Evolutionary conservation across 108 stramenopile genomes (phyloP), one percentile per base, ranked within the genome.

Genomic region (Skeletonema menzelii): DNA sequence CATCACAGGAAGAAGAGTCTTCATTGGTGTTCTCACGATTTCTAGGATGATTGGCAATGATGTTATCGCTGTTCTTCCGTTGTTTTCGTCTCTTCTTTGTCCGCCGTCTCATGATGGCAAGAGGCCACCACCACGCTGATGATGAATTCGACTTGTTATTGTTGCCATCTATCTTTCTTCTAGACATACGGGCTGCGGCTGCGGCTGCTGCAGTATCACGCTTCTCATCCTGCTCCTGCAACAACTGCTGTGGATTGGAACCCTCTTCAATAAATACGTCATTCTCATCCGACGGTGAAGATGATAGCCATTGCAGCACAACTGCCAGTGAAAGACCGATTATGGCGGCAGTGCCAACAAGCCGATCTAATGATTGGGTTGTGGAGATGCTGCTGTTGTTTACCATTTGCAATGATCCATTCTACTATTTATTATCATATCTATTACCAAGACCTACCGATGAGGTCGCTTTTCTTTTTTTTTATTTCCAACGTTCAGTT

Each of bases 91-190:
- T 22, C 22, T 53, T 53, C 49, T 53, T 62, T 7, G 40, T 57
- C 5, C 63, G 69, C 68, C 74, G 35, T 59, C 61, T 62, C 13
- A 24, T 19, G n/a, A 72, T 63, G 14, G 72, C 55, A 27, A 77
- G 31, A 32, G 70, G 80, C 76, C 76, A 77, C 80, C 75, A 82
- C 70, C 63, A 73, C 60, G 62, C 69, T 30, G 65, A 17, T n/a
- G 31, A 27, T 20, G 64, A 28, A 32, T 5, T 6, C 3, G 13
- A 17, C 5, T 38, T 37, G 63, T n/a, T 22, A 2, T 38, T 37
- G 63, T n/a, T 22, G 4, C 27, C 27, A 28, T 53, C 20, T 24
- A 20, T 3, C 15, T 37, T 27, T 30, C 35, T 26, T 22, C 32
- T n/a, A 27, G 38, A 30, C 15, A 22, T 38, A 57, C 35, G 27